These are phyloP conservation scores for Apocynum venetum DNA, from an alignment of 257 asterid species.

Conservation along the genomic window DNA sequence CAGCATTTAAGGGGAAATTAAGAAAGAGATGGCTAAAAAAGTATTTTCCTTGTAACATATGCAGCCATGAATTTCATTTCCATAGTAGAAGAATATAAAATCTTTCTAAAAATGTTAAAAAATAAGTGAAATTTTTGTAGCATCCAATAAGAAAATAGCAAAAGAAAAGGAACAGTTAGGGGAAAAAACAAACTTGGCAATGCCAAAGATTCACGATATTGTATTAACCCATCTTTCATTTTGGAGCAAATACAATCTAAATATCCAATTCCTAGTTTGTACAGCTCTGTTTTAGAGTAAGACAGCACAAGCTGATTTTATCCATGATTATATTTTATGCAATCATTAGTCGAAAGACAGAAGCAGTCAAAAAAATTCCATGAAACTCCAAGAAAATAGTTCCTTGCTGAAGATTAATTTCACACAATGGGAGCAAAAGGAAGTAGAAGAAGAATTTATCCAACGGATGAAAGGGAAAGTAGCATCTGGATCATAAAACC, in stretches of 20 bases:
- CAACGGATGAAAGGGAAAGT: not conserved
- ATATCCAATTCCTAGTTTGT: not conserved
- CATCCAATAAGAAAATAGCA: not conserved
- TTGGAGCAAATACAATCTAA: not conserved
- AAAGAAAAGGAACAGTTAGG: not conserved
- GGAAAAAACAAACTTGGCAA: not conserved
- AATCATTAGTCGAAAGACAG: not conserved
- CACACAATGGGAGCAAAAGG: not conserved
- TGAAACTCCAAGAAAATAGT: not conserved
- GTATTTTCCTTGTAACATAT: not conserved
- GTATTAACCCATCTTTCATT: not conserved
- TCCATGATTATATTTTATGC: not conserved
- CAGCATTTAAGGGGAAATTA: not conserved
- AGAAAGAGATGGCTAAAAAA: not conserved
- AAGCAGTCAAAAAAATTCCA: not conserved
- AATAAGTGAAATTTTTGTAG: not conserved
- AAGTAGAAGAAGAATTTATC: not conserved
- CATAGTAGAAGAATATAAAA: not conserved
- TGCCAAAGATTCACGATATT: not conserved
- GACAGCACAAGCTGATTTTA: not conserved
- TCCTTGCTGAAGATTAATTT: not conserved
- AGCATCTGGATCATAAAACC: slow-evolving; percentile 4
- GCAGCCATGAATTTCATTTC: not conserved
- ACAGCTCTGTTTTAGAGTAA: not conserved
- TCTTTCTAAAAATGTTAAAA: not conserved